phyloP scores from a whole-genome alignment of 192 early-diverging fungal species.

The Podochytrium sp. region DNA sequence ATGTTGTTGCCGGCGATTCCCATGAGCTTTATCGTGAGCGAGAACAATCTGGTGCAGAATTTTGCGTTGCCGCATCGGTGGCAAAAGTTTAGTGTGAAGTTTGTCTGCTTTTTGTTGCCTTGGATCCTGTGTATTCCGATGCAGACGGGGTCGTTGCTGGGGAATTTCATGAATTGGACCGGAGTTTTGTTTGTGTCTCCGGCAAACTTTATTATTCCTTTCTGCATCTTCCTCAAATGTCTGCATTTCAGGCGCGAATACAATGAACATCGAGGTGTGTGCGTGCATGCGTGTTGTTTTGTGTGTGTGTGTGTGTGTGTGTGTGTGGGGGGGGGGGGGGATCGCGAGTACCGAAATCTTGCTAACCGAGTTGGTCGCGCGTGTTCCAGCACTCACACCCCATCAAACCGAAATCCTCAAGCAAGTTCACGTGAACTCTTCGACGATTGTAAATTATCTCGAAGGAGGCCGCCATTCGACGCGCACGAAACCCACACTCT shows the following conservation, averaged over 20 bases:
- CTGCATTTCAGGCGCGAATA: slow-evolving; percentile 49
- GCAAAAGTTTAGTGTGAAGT: not conserved
- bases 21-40: slow-evolving; percentile 50
- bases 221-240: slow-evolving; percentile 60
- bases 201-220: slow-evolving; percentile 60
- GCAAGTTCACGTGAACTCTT: slow-evolving; percentile 46
- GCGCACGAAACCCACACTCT: not conserved
- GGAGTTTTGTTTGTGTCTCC: slow-evolving; percentile 54
- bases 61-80: not conserved
- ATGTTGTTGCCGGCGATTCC: slow-evolving; percentile 61
- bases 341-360: not conserved
- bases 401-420: slow-evolving; percentile 55
- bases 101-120: slow-evolving; percentile 47
- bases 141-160: slow-evolving; percentile 43
- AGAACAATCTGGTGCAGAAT: slow-evolving; percentile 56
- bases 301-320: no score
- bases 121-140: slow-evolving; percentile 52
- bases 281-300: not conserved
- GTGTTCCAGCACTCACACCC: slow-evolving; percentile 31
- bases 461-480: slow-evolving; percentile 25
- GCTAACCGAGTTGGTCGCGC: not conserved
- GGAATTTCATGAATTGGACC: slow-evolving; percentile 53
- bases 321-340: not conserved
- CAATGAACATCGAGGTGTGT: slow-evolving; percentile 43
- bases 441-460: slow-evolving; percentile 50